Conservation (phyloP, 2,329 filamentous ascomycete genomes). For the Aspergillus persii region DNA sequence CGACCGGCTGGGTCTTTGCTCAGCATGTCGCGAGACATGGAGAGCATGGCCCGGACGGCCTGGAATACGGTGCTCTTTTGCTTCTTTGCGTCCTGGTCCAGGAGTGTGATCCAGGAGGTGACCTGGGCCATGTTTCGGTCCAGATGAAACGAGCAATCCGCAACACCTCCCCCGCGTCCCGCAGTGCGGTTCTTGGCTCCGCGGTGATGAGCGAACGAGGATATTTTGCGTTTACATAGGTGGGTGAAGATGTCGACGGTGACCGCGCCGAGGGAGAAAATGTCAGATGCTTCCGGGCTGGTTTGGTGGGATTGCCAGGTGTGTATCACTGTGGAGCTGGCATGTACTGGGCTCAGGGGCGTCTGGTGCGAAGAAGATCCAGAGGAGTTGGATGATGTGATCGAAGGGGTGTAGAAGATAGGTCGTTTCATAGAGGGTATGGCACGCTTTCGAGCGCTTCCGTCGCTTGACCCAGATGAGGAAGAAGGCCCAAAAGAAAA, state of each 20-base stretch:
- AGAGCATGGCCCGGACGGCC: conserved; percentile 39
- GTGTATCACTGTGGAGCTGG: conserved; percentile 31
- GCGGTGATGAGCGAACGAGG: conserved; percentile 56
- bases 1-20: conserved; percentile 31
- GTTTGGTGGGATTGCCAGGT: conserved; percentile 40
- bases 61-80: conserved; percentile 38
- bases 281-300: conserved; percentile 46
- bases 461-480: conserved; percentile 31
- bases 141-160: conserved; percentile 58
- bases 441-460: conserved; percentile 16
- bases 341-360: conserved; percentile 18
- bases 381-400: conserved; percentile 31
- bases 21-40: conserved; percentile 39
- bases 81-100: conserved; percentile 50
- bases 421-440: conserved; percentile 25
- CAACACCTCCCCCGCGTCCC: conserved; percentile 48
- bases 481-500: conserved; percentile 33
- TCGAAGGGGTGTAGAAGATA: conserved; percentile 33
- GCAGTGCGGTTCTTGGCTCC: conserved; percentile 51
- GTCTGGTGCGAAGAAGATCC: conserved; percentile 19
- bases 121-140: conserved; percentile 52
- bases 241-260: conserved; percentile 60
- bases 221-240: conserved; percentile 56
- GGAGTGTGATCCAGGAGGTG: conserved; percentile 53
- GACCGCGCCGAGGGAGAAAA: conserved; percentile 60